phyloP scores from a whole-genome alignment of 371 early-diverging fungal genomes.

The Circinella umbellata region DNA sequence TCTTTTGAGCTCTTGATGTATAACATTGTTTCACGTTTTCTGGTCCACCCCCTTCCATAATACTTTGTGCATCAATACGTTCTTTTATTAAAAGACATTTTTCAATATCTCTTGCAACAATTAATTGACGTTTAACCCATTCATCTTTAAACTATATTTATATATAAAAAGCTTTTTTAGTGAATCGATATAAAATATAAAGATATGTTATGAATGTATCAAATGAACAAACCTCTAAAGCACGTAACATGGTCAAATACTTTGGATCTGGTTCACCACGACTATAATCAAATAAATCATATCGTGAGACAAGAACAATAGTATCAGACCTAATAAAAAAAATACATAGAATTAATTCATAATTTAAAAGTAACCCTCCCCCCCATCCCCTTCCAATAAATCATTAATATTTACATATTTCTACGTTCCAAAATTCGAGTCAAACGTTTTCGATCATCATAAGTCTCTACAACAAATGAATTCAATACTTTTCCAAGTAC shows the following conservation, averaged over 20 bases:
- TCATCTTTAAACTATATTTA: conserved; percentile 66
- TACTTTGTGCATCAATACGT: conserved; percentile 72
- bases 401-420: conserved; percentile 45
- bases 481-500: conserved; percentile 70
- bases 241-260: conserved; percentile 73
- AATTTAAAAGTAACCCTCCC: too few species aligned
- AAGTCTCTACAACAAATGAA: conserved; percentile 78
- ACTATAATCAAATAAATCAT: conserved; percentile 74
- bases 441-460: conserved; percentile 68
- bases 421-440: conserved; percentile 52
- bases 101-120: conserved; percentile 79
- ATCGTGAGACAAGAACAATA: conserved; percentile 64
- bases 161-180: neutral
- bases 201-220: neutral
- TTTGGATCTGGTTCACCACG: conserved; percentile 70
- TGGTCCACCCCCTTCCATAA: conserved; percentile 70
- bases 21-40: conserved; percentile 73
- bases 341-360: too few species aligned
- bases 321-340: neutral
- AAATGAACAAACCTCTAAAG: conserved; percentile 54
- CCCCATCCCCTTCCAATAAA: too few species aligned
- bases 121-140: conserved; percentile 79
- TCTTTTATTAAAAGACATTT: conserved; percentile 74
- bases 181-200: neutral
- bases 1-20: conserved; percentile 64